These are phyloP conservation scores for Fusarium poae DNA, from an alignment of 2,329 filamentous ascomycete genomes.

Conservation along the genomic window DNA sequence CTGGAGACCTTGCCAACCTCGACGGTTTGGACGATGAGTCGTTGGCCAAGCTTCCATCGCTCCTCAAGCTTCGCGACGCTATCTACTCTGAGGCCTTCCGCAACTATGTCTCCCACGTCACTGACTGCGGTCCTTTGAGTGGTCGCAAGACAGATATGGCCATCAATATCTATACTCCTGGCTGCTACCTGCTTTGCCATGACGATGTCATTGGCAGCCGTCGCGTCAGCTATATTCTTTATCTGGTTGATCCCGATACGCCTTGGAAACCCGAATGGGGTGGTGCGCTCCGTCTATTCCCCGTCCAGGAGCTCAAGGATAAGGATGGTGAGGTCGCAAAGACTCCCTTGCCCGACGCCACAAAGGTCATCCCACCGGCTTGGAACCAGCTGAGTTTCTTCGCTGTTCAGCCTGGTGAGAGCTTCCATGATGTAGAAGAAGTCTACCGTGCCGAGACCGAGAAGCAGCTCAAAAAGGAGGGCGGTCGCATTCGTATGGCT, in stretches of 20 bases:
- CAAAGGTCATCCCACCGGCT: conserved; percentile 87
- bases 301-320: conserved; percentile 70
- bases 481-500: conserved; percentile 90
- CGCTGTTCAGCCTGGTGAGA: conserved; percentile 96
- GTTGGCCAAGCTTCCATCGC: conserved; percentile 85
- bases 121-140: conserved; percentile 86
- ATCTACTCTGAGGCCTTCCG: conserved; percentile 93
- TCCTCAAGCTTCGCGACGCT: conserved; percentile 93
- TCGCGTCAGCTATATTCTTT: conserved; percentile 96
- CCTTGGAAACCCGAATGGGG: conserved; percentile 95
- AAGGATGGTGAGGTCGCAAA: conserved; percentile 80
- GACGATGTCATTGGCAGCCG: conserved; percentile 99
- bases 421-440: conserved; percentile 98
- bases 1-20: conserved; percentile 94
- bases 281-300: conserved; percentile 89
- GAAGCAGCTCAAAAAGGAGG: conserved; percentile 74
- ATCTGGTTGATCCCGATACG: conserved; percentile 90
- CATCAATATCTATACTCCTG: conserved; percentile 97
- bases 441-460: conserved; percentile 80
- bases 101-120: conserved; percentile 87
- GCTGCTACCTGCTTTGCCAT: conserved; percentile 94
- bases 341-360: conserved; percentile 82
- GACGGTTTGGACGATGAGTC: conserved; percentile 92
- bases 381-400: conserved; percentile 99
- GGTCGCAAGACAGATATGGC: conserved; percentile 98